Evolutionary conservation across 2,329 filamentous ascomycete genomes (phyloP), one percentile per base, ranked within the genome.

Genomic region (Talaromyces amestolkiae): DNA sequence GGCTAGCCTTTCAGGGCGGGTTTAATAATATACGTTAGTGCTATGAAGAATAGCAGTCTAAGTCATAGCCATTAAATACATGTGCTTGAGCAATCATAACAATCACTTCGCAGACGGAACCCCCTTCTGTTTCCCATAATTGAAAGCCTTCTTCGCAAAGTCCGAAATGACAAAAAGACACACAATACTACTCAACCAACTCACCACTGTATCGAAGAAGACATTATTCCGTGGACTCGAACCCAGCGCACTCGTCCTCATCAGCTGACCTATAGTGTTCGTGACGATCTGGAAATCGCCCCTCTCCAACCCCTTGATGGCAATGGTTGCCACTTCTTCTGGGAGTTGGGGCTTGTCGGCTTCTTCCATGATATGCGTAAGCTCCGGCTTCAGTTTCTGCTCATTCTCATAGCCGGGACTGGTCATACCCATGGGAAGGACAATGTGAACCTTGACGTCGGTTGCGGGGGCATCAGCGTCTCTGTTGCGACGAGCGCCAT

Each of bases 401-500:
- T 98, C 94, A 19, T 86, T 83, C 67, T 89, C 89, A 61, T 89
- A 85, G 0, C 93, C 93, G 0, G 92, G 89, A 6, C 86, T 89
- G 15, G 87, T 83, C 69, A 99, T 98, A 2, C 90, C 92, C 62
- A 91, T 94, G 0, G 95, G 95, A 72, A 89, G 91, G 13, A 98
- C 87, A 49, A 92, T 85, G 73, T 96, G 92, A 22, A 97, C 83
- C 71, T 90, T 87, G 63, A 98, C 89, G 66, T 88, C 85, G 51
- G 89, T 86, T 62, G 89, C 77, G 0, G 83, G 82, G 1, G 81
- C 79, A 10, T 72, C 70, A 17, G 71, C 69, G 2, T 78, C 72
- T 41, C 77, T 72, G 37, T 79, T 78, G 39, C 76, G 76, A 10
- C 83, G 79, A 22, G 84, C 82, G 51, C 86, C 89, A 53, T 93